Evolutionary conservation across 1,284 basidiomycete genomes (phyloP), one percentile per base, ranked within the genome.

Genomic region (Stereum hirsutum): DNA sequence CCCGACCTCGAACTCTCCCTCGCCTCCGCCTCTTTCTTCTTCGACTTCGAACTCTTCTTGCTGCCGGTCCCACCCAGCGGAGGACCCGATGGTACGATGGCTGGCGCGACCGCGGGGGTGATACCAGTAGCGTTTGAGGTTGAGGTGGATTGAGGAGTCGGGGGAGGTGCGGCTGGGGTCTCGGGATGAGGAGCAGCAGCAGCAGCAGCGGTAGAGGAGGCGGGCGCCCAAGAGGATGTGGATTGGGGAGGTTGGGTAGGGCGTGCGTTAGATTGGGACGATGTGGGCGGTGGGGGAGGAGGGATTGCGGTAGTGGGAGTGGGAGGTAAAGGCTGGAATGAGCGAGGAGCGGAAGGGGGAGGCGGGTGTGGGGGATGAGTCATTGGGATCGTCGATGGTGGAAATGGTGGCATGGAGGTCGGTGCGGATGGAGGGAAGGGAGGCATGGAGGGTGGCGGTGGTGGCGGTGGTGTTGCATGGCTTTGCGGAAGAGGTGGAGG

Each of bases 391-490:
- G n/a, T n/a, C n/a, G n/a, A n/a, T n/a, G n/a, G n/a, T n/a, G n/a
- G n/a, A n/a, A n/a, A n/a, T n/a, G n/a, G n/a, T n/a, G n/a, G n/a
- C n/a, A n/a, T n/a, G n/a, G n/a, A n/a, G n/a, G n/a, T n/a, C n/a
- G n/a, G n/a, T n/a, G n/a, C n/a, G n/a, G n/a, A n/a, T n/a, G n/a
- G n/a, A n/a, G n/a, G n/a, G n/a, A n/a, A n/a, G n/a, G n/a, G n/a
- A n/a, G n/a, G n/a, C 36, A 26, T 41, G 41, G 52, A 38, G 23
- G 52, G 45, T 15, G 49, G 12, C 15, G 20, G 46, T 12, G 45
- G 43, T 7, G 57, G 46, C 19, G n/a, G n/a, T 64, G 56, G 4
- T 32, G 19, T 10, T 32, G 47, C 53, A 33, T n/a, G 17, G 41
- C 25, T 17, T 30, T n/a, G n/a, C n/a, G n/a, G n/a, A n/a, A n/a